These are phyloP conservation scores for Trapa incisa DNA, from an alignment of 345 rosid species.

Conservation along the genomic window DNA sequence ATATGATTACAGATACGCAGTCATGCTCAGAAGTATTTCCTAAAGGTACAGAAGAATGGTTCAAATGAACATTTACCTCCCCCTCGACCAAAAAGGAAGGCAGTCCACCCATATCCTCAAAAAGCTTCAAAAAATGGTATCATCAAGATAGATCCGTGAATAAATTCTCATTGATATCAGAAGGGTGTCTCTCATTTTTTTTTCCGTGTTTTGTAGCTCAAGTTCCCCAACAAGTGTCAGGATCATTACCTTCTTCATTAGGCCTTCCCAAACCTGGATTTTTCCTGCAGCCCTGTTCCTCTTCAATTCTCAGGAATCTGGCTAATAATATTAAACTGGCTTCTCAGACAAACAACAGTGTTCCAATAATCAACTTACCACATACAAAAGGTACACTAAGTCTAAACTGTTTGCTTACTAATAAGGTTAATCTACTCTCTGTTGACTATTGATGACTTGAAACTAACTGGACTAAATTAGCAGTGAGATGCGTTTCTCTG, in stretches of 20 bases:
- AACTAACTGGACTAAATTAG: neutral
- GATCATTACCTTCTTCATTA: constrained; percentile 35
- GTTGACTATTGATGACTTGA: neutral
- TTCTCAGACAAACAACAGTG: constrained; percentile 37
- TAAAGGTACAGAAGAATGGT: constrained; percentile 79
- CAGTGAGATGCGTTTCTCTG: neutral
- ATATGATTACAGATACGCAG: constrained; percentile 49
- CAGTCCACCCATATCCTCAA: constrained; percentile 93
- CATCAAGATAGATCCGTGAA: constrained; percentile 5
- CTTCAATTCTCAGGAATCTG: constrained; percentile 41
- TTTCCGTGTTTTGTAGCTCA: constrained; percentile 12
- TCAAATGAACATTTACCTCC: constrained; percentile 83
- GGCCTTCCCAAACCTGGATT: constrained; percentile 34
- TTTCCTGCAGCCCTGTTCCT: constrained; percentile 40
- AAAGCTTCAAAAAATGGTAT: constrained; percentile 66
- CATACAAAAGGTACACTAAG: constrained; percentile 29
- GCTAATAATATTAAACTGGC: constrained; percentile 28
- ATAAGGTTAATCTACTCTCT: neutral
- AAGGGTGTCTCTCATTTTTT: neutral
- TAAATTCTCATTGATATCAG: neutral
- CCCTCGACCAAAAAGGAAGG: constrained; percentile 84
- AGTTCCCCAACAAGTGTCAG: constrained; percentile 28
- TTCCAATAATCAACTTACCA: constrained; percentile 34
- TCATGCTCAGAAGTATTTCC: constrained; percentile 89
- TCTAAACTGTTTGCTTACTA: neutral